Base-by-base conservation (phyloP, 768 basidiomycete genomes). In the Termitomyces sp. region DNA sequence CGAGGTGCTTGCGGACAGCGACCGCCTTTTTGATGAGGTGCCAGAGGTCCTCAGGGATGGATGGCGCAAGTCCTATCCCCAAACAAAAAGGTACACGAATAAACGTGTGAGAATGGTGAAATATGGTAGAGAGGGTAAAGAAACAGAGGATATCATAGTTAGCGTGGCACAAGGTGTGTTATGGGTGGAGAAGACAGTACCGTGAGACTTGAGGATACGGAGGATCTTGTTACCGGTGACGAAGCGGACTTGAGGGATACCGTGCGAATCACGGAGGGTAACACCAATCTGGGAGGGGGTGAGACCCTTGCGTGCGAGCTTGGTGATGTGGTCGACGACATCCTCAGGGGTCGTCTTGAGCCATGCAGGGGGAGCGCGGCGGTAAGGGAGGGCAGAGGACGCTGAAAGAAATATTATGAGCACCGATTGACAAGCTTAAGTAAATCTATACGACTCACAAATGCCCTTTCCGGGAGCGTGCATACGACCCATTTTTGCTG, bases 391-490 rank as follows among this genome's bases (percentile, higher is more conserved):
- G 64, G 96, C 94, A 70, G 96, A 97, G 76, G 94, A 94, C 78
- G 89, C 86, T 78, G 50, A 0, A 2, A 18, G 43, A 2, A 22
- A 54, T 35, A 42, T 31, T 13, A 56, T n/a, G 18, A 54, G 40
- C 27, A 43, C 31, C 42, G n/a, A 20, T 33, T 27, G 43, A 27
- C 16, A 51, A 1, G 2, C 9, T 5, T 15, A 7, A 22, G 45
- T 44, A 54, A 48, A n/a, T 52, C 15, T 32, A 11, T 13, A 35
- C 39, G 54, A 85, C 89, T 66, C 75, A 93, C 90, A 91, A 82
- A 98, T 97, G 84, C 95, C 96, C 93, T 98, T 98, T 77, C 94
- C 94, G 76, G 94, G 94, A 85, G 94, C 94, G 85, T 98, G 96
- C 93, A 97, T 94, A 71, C 94, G 93, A 91, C 89, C 91, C 91